Conservation (phyloP, 139 green algal species). For the Astrephomene gubernaculifera region DNA sequence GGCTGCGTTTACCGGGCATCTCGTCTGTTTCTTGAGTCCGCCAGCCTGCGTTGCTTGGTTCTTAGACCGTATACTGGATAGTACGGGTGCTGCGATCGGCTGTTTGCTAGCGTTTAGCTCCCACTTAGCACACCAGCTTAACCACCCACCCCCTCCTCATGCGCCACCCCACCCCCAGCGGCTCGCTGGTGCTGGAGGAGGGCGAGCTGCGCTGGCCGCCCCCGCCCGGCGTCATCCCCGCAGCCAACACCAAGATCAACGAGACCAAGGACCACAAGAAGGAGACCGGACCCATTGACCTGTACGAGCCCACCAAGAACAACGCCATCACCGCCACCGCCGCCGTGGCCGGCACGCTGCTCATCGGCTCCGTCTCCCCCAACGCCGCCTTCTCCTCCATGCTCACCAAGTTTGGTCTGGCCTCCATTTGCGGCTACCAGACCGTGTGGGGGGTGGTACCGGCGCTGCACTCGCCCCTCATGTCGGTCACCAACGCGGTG, state of each 20-base stretch:
- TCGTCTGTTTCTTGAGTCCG: too few species aligned
- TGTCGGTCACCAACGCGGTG: conserved; percentile 96
- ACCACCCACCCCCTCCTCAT: too few species aligned
- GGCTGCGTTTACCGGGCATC: too few species aligned
- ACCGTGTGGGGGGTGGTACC: conserved; percentile 84
- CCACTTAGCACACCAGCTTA: too few species aligned
- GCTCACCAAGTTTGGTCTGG: conserved; percentile 89
- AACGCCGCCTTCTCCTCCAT: conserved; percentile 79
- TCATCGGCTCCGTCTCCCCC: conserved; percentile 65
- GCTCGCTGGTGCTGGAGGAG: conserved; percentile 82
- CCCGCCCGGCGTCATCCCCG: conserved; percentile 49
- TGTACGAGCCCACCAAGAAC: conserved; percentile 70
- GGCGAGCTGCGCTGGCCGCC: conserved; percentile 88
- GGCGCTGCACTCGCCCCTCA: conserved; percentile 93
- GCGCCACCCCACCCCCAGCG: conserved; percentile 38
- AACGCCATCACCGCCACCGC: conserved; percentile 46
- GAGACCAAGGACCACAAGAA: conserved; percentile 41
- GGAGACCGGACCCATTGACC: conserved; percentile 58
- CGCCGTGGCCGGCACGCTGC: conserved; percentile 27
- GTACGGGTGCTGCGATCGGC: too few species aligned
- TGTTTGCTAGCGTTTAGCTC: too few species aligned
- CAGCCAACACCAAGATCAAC: conserved; percentile 24
- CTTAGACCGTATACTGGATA: too few species aligned
- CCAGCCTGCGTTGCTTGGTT: too few species aligned
- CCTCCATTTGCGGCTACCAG: conserved; percentile 80